Evolutionary conservation across 1,284 basidiomycete species (phyloP), one percentile per base, ranked within the genome.

Genomic region (Albatrellus sp.): DNA sequence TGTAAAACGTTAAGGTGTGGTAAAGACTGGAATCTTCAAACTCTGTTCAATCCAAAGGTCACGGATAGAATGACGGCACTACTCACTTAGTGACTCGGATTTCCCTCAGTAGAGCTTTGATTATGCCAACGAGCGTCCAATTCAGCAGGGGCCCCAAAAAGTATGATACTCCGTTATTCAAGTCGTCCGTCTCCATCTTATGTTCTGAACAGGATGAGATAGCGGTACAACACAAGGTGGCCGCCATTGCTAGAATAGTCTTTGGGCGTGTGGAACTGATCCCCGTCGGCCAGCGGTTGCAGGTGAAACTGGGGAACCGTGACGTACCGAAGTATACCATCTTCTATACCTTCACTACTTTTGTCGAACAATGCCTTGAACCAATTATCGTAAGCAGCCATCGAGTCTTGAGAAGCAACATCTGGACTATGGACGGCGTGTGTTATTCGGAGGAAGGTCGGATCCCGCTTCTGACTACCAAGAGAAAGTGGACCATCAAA

Each of bases 311-410:
- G 24, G 24, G 24, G 24, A 24, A 4, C 7, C 24, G 28, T 13
- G 10, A 50, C 56, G 51, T 57, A 82, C 82, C 86, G 68, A 14
- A 89, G 65, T 45, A 88, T 81, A 8, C 72, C 75, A 54, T 89
- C 85, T 50, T 86, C 85, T 24, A 89, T 88, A 2, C 85, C 85
- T 57, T 88, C 85, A 49, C 77, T 86, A 45, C 66, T 73, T 41
- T 65, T 75, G 54, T 85, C 81, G 57, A 89, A 89, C 14, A 88
- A 63, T 0, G 81, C 77, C 54, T 84, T 86, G 49, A 70, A 74
- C 85, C 85, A 89, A 2, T 67, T 64, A 28, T 61, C 57, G 50
- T 80, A 75, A 5, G 75, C 70, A 11, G 50, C 52, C 10, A 60
- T 52, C 38, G 83, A 77, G 40, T 79, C 75, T 11, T 54, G 57